Percentiles rank a stretch among this genome's conserved stretches.
Evolutionary conservation across 2,329 filamentous ascomycete species (phyloP).

Genomic region (Penicillium concentricum): DNA sequence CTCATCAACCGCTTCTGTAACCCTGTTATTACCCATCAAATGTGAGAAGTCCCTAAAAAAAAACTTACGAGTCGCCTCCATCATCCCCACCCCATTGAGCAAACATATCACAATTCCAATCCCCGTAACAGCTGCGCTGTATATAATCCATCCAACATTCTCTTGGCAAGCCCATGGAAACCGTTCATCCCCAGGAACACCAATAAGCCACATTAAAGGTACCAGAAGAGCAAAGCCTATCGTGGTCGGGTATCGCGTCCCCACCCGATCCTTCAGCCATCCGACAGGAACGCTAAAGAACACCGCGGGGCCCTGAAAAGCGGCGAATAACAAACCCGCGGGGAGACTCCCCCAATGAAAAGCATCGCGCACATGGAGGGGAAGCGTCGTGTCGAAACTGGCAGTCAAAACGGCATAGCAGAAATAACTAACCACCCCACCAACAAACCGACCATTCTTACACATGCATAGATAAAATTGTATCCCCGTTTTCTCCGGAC

Average conservation of each 20-base stretch:
- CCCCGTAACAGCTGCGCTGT: slow-evolving; percentile 16
- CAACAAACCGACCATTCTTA: slow-evolving; percentile 42
- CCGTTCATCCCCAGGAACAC: slow-evolving; percentile 28
- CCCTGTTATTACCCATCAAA: not conserved
- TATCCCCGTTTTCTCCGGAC: not conserved
- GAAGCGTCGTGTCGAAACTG: slow-evolving; percentile 57
- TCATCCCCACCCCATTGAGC: slow-evolving; percentile 28
- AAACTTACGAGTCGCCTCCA: slow-evolving; percentile 32
- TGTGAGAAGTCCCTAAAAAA: not conserved
- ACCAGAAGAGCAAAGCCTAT: slow-evolving; percentile 25
- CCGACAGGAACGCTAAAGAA: slow-evolving; percentile 61
- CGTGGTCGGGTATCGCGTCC: slow-evolving; percentile 25
- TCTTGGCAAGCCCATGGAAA: slow-evolving; percentile 26
- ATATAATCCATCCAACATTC: slow-evolving; percentile 22
- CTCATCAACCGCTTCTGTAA: slow-evolving; percentile 21
- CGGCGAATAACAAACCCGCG: slow-evolving; percentile 57
- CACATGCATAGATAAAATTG: slow-evolving; percentile 41
- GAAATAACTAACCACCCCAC: slow-evolving; percentile 45
- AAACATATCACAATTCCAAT: slow-evolving; percentile 27
- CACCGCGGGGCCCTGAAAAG: slow-evolving; percentile 57
- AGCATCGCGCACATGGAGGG: slow-evolving; percentile 53
- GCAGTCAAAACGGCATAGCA: slow-evolving; percentile 53
- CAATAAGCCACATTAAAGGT: slow-evolving; percentile 28
- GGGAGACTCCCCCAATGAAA: slow-evolving; percentile 57
- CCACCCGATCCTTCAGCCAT: slow-evolving; percentile 36